A percentile compares a stretch with the other conserved stretches of the same genome.
Evolutionary conservation across 2,329 filamentous ascomycete species (phyloP).

Genomic region (Hawksworthiomyces lignivorus): DNA sequence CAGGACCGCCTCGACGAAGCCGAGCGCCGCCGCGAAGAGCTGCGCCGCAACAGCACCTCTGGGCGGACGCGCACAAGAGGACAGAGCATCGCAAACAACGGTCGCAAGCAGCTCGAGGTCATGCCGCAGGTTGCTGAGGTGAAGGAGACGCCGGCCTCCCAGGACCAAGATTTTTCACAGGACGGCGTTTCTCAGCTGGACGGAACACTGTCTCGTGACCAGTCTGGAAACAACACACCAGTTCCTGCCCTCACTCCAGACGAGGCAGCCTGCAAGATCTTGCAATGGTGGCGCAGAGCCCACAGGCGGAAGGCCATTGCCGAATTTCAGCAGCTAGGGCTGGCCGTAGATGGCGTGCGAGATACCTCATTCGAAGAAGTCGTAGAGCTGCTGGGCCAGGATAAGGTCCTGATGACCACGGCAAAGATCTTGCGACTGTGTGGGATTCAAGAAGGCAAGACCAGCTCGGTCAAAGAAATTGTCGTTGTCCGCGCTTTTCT

Average conservation of each 20-base stretch:
- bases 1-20: conserved; percentile 74
- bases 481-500: conserved; percentile 68
- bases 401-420: conserved; percentile 58
- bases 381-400: conserved; percentile 57
- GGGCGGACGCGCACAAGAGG: conserved; percentile 40
- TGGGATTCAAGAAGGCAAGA: conserved; percentile 57
- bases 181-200: neutral
- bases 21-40: conserved; percentile 60
- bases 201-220: no score
- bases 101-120: conserved; percentile 39
- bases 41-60: conserved; percentile 49
- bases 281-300: conserved; percentile 60
- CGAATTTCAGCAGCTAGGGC: conserved; percentile 57
- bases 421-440: conserved; percentile 62
- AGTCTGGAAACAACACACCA: conserved; percentile 17
- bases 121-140: conserved; percentile 43
- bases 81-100: conserved; percentile 39
- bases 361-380: conserved; percentile 69
- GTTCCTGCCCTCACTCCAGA: conserved; percentile 28
- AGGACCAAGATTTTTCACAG: no score
- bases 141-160: conserved; percentile 33
- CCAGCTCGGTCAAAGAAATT: conserved; percentile 58
- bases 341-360: conserved; percentile 63
- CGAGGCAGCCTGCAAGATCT: conserved; percentile 57
- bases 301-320: conserved; percentile 52